Evolutionary conservation across 768 basidiomycete species (phyloP).

Genomic region (Mycena pura): DNA sequence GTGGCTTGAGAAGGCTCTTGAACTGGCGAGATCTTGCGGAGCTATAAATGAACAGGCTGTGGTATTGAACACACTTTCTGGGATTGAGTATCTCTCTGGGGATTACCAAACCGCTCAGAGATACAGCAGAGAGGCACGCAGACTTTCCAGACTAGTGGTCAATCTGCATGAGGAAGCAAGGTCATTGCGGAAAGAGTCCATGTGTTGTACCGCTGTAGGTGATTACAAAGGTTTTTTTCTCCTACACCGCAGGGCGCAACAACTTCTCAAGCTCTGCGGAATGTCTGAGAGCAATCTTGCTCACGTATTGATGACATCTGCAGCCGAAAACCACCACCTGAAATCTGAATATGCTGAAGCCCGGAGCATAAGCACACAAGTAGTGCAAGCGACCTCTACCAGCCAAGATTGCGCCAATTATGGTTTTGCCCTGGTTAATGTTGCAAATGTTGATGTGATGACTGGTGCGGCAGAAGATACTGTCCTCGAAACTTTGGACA

Average conservation of each 20-base stretch:
- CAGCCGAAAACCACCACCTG: neutral
- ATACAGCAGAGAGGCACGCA: neutral
- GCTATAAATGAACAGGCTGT: neutral
- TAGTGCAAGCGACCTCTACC: neutral
- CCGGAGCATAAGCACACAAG: neutral
- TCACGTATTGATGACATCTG: neutral
- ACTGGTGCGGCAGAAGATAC: neutral
- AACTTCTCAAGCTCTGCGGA: neutral
- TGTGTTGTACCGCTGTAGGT: neutral
- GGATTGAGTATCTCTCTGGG: neutral
- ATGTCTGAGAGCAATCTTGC: neutral
- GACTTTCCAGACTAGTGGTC: neutral
- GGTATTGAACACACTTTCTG: neutral
- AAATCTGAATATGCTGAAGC: conserved; percentile 7
- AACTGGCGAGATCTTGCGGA: neutral
- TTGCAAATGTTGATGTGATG: neutral
- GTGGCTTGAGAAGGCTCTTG: neutral
- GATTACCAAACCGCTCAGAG: neutral
- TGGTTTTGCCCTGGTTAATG: neutral
- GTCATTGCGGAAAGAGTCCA: neutral
- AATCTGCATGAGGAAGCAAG: neutral
- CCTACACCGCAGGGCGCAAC: neutral
- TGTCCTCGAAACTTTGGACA: neutral
- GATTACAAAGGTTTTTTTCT: neutral
- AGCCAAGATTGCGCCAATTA: neutral